A percentile compares a stretch with the other conserved stretches of the same genome.
Evolutionary conservation across 768 basidiomycete species (phyloP).

Genomic region (Naganishia randhawae): DNA sequence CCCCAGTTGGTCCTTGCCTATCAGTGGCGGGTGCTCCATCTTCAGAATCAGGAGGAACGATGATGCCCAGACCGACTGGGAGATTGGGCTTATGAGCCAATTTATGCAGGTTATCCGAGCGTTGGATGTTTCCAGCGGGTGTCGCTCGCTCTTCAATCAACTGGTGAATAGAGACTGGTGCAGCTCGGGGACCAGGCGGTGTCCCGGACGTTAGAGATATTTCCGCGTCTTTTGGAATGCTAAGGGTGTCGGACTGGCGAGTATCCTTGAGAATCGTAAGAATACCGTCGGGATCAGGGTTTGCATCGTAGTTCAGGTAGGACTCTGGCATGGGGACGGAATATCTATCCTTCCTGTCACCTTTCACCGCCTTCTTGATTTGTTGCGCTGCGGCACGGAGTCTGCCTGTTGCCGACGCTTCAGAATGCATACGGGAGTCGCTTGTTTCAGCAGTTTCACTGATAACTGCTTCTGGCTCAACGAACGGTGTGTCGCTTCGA

Average conservation of each 20-base stretch:
- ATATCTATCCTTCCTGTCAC: background rate
- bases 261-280: background rate
- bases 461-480: background rate
- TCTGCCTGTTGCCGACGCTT: background rate
- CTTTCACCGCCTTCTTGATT: background rate
- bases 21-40: background rate
- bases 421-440: background rate
- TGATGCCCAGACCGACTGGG: background rate
- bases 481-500: background rate
- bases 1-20: background rate
- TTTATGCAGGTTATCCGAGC: background rate
- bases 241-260: background rate
- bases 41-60: constrained; percentile 4
- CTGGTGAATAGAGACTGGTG: constrained; percentile 1
- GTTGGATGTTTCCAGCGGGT: background rate
- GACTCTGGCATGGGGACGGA: constrained; percentile 5
- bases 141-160: background rate
- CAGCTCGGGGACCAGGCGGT: background rate
- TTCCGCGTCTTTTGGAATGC: background rate
- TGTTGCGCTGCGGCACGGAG: background rate
- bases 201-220: background rate
- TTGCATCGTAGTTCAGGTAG: constrained; percentile 1
- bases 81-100: background rate
- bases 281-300: background rate
- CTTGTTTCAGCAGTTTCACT: background rate